phyloP scores from a whole-genome alignment of 306 rosid species.

The Quercus aquifolioides region DNA sequence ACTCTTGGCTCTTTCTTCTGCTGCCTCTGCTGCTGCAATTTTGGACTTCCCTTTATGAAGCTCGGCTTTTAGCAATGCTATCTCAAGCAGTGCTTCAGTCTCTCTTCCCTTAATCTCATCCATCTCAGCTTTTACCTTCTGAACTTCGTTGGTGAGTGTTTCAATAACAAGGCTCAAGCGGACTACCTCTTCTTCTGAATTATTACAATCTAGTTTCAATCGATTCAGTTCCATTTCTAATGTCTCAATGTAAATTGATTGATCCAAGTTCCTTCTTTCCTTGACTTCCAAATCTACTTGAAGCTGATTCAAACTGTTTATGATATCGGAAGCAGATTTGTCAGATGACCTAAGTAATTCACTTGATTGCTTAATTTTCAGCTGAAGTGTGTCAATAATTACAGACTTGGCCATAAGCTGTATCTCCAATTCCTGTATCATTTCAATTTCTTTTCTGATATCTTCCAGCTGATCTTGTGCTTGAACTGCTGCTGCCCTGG shows the following conservation, averaged over 20 bases:
- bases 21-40: constrained; percentile 30
- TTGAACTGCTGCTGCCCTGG: constrained; percentile 28
- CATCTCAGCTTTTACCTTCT: constrained; percentile 35
- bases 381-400: constrained; percentile 19
- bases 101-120: constrained; percentile 35
- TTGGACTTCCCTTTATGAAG: constrained; percentile 40
- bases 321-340: constrained; percentile 21
- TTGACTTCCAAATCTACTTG: constrained; percentile 34
- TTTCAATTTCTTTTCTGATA: constrained; percentile 29
- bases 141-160: constrained; percentile 38
- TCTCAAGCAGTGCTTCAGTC: constrained; percentile 43
- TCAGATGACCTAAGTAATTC: constrained; percentile 15
- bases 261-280: constrained; percentile 35
- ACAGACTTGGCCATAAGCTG: constrained; percentile 20
- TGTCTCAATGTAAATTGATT: constrained; percentile 29
- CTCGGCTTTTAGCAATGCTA: constrained; percentile 55
- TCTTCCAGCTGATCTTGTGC: constrained; percentile 36
- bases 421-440: constrained; percentile 27
- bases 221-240: constrained; percentile 40
- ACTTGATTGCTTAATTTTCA: constrained; percentile 24
- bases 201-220: constrained; percentile 30
- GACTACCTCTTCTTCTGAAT: constrained; percentile 41
- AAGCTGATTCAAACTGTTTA: constrained; percentile 15
- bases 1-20: constrained; percentile 31
- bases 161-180: constrained; percentile 29